Evolutionary conservation across 768 basidiomycete species (phyloP), one percentile per base, ranked within the genome.

Genomic region (Russula sp.): DNA sequence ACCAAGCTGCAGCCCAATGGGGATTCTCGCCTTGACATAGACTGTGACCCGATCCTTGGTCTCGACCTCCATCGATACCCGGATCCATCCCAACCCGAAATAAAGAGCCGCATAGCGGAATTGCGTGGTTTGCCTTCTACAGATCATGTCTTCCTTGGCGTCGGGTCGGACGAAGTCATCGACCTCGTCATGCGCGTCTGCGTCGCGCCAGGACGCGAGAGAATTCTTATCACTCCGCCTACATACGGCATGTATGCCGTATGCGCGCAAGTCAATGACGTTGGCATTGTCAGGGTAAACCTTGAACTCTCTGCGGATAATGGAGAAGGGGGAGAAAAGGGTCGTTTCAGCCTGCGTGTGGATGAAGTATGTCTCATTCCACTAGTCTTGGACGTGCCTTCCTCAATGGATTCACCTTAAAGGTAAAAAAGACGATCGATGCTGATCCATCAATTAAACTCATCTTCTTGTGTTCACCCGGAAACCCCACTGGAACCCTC

Each of bases 211-310:
- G 80, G 75, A 58, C 59, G 57, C 4, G 96, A 98, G 68, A 89
- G 87, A 71, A 88, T 97, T 39, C 74, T 98, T 71, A 88, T 84
- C 40, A 92, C 90, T 1, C 96, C 96, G 1, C 97, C 97, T 5
- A 98, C 97, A 13, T 98, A 98, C 72, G 97, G 96, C 18, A 99
- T 98, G 96, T 98, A 98, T 75, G 73, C 81, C 13, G 96, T 98
- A 1, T 94, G 89, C 63, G 97, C 96, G 10, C 89, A 97, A 70
- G 87, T 98, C 51, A 99, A 99, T 72, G 97, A 99, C 72, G 79
- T 96, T 16, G 88, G 83, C 0, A 75, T 96, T 4, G 83, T 94
- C 50, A 87, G 87, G 70, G 85, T 90, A 20, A 85, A 86, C 3
- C 76, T 98, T 31, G 83, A 86, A 68, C 71, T 89, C 34, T 76